Conservation (phyloP, 148 eudicot genomes). For the Rheum nobile region DNA sequence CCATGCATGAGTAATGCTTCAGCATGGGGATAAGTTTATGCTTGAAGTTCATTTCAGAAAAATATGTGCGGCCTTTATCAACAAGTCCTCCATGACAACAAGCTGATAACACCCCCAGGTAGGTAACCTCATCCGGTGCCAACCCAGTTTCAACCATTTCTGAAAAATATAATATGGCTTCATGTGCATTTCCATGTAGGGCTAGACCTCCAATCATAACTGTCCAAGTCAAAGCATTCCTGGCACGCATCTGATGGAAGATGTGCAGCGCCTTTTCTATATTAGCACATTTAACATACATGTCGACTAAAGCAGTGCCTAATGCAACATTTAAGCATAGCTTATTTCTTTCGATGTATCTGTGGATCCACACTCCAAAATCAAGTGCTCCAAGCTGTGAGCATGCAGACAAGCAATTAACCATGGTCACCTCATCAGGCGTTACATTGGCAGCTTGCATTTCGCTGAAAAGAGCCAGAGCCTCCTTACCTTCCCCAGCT, state of each 20-base stretch:
- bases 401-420: conserved; percentile 49
- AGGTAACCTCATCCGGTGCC: conserved; percentile 45
- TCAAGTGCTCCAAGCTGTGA: conserved; percentile 53
- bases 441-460: conserved; percentile 29
- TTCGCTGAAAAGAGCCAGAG: conserved; percentile 36
- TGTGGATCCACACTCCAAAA: conserved; percentile 47
- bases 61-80: conserved; percentile 40
- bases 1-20: conserved; percentile 60
- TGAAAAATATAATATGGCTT: conserved; percentile 33
- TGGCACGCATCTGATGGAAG: conserved; percentile 34
- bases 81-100: conserved; percentile 68
- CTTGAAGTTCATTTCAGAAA: conserved; percentile 32
- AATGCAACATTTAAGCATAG: conserved; percentile 33
- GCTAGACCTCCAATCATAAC: conserved; percentile 45
- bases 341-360: conserved; percentile 28
- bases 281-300: conserved; percentile 62
- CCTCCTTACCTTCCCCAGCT: conserved; percentile 35
- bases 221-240: conserved; percentile 51
- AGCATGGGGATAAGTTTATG: conserved; percentile 37
- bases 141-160: conserved; percentile 40
- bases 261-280: conserved; percentile 43
- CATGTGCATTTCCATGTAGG: conserved; percentile 40
- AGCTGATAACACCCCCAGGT: conserved; percentile 38
- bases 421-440: conserved; percentile 50
- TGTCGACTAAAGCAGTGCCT: conserved; percentile 55